These are phyloP conservation scores for Kurtzmaniella fragi DNA, from an alignment of 805 yeast species.

Conservation along the genomic window DNA sequence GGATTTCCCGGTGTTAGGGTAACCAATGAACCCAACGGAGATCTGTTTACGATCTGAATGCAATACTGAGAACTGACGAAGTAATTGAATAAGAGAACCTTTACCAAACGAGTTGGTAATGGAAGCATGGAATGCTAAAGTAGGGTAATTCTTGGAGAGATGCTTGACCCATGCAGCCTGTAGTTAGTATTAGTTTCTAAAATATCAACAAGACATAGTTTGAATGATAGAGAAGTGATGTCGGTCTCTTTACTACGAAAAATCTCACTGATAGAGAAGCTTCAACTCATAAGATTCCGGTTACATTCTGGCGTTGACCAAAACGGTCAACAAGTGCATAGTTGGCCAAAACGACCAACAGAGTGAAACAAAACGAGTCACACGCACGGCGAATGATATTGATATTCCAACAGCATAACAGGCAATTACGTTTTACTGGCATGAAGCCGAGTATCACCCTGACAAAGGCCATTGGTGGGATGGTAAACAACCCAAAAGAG, in stretches of 20 bases:
- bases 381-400: conserved; percentile 52
- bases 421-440: conserved; percentile 46
- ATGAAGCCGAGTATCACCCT: conserved; percentile 50
- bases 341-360: no score
- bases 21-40: conserved; percentile 95
- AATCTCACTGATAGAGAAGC: conserved; percentile 32
- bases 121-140: conserved; percentile 96
- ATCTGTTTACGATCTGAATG: conserved; percentile 94
- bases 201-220: no score
- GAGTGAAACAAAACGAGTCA: conserved; percentile 40
- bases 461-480: conserved; percentile 83
- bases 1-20: conserved; percentile 98
- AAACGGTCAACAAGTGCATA: conserved; percentile 19
- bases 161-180: conserved; percentile 99
- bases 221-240: conserved; percentile 33
- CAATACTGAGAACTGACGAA: conserved; percentile 86
- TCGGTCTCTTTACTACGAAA: conserved; percentile 90
- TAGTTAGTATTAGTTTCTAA: conserved; percentile 10
- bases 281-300: conserved; percentile 84
- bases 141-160: conserved; percentile 85
- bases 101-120: conserved; percentile 97
- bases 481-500: conserved; percentile 4
- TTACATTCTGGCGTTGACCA: conserved; percentile 42
- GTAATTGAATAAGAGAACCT: conserved; percentile 88
- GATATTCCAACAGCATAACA: conserved; percentile 98